phyloP scores from a whole-genome alignment of 257 asterid species.

The Primulina huaijiensis region DNA sequence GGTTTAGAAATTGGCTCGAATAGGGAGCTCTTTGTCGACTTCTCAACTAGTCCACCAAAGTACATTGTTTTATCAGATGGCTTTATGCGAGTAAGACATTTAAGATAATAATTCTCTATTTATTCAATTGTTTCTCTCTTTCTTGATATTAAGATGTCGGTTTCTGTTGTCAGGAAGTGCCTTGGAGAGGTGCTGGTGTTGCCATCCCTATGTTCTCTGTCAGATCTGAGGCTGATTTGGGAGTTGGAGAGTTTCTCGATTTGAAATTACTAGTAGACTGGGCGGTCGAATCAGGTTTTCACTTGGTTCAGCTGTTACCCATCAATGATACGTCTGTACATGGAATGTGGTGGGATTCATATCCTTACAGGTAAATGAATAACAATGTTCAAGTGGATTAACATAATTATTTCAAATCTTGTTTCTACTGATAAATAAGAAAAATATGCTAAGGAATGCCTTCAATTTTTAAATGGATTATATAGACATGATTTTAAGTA shows the following conservation, averaged over 20 bases:
- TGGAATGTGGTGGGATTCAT: slow-evolving; percentile 99
- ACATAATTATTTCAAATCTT: neutral
- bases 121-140: neutral
- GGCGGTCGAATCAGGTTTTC: slow-evolving; percentile 90
- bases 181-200: slow-evolving; percentile 98
- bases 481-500: neutral
- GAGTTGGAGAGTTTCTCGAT: slow-evolving; percentile 99
- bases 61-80: slow-evolving; percentile 79
- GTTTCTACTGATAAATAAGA: neutral
- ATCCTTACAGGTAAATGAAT: slow-evolving; percentile 81
- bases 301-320: slow-evolving; percentile 93
- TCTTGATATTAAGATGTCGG: neutral
- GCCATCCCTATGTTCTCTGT: slow-evolving; percentile 94
- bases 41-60: slow-evolving; percentile 58
- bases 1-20: slow-evolving; percentile 71
- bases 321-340: slow-evolving; percentile 96
- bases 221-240: slow-evolving; percentile 83
- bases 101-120: slow-evolving; percentile 27
- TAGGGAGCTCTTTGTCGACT: slow-evolving; percentile 61
- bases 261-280: slow-evolving; percentile 88
- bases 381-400: neutral
- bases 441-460: neutral
- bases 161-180: slow-evolving; percentile 37
- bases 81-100: slow-evolving; percentile 68
- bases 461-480: neutral